These are phyloP conservation scores for Circinella umbellata DNA, from an alignment of 371 early-diverging fungal species.

Conservation along the genomic window DNA sequence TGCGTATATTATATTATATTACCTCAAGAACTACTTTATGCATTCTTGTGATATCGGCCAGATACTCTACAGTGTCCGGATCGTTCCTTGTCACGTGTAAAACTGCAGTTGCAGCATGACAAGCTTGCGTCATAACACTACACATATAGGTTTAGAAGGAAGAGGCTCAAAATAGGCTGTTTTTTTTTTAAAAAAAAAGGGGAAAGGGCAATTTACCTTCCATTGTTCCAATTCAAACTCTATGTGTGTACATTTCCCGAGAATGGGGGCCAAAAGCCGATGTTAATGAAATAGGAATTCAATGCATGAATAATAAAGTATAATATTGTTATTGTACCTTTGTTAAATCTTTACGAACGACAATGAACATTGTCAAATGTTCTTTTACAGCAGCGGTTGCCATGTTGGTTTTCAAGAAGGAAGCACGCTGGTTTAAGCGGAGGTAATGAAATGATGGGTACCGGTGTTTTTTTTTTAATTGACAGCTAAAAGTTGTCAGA, in stretches of 20 bases:
- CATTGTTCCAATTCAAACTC: conserved; percentile 78
- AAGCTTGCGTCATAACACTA: conserved; percentile 86
- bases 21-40: conserved; percentile 84
- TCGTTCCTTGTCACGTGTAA: conserved; percentile 67
- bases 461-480: no score
- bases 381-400: conserved; percentile 2
- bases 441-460: no score
- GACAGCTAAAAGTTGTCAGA: no score
- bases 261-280: no score
- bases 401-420: neutral
- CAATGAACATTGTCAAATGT: conserved; percentile 73
- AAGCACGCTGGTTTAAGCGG: no score
- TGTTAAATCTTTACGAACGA: conserved; percentile 82
- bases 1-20: neutral
- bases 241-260: conserved; percentile 14
- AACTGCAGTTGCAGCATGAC: conserved; percentile 81
- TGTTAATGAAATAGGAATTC: no score
- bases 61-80: conserved; percentile 65
- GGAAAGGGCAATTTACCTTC: conserved; percentile 58
- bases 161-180: neutral
- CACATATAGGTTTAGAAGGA: neutral
- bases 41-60: conserved; percentile 70
- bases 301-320: neutral
- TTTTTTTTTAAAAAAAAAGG: no score
- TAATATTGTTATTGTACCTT: conserved; percentile 55